These are phyloP conservation scores for Ascochyta koolunga DNA, from an alignment of 2,329 filamentous ascomycete genomes.

Conservation along the genomic window DNA sequence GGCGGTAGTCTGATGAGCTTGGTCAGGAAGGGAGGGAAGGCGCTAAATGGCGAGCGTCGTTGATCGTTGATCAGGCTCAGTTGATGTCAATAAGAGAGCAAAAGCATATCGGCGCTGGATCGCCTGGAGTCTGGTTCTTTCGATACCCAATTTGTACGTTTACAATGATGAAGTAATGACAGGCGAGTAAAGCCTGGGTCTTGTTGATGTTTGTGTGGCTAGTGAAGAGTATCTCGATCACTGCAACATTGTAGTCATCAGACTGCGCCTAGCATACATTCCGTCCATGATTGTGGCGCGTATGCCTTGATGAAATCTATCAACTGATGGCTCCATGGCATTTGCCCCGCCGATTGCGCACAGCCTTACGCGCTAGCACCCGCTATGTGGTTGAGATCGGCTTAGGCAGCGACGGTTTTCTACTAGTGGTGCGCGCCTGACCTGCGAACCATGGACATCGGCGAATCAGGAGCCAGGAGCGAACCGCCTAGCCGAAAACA, in stretches of 20 bases:
- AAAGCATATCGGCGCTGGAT: constrained; percentile 7
- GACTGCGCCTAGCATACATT: no score
- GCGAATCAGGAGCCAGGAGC: not conserved
- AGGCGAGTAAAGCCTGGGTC: no score
- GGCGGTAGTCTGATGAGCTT: constrained; percentile 33
- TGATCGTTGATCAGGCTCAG: not conserved
- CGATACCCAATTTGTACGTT: constrained; percentile 4
- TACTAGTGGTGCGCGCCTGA: constrained; percentile 14
- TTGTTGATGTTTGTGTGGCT: no score
- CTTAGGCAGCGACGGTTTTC: not conserved
- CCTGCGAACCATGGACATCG: constrained; percentile 1
- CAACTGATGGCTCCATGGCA: not conserved
- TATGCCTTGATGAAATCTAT: no score
- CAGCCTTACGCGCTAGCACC: constrained; percentile 11
- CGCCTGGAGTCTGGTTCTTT: constrained; percentile 11
- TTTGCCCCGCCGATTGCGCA: not conserved
- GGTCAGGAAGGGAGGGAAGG: constrained; percentile 20
- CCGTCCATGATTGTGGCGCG: no score
- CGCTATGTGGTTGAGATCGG: not conserved
- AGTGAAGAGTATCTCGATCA: no score
- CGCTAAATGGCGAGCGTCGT: constrained; percentile 15
- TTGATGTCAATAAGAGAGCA: not conserved
- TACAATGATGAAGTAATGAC: not conserved
- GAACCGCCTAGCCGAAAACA: constrained; percentile 1
- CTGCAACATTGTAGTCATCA: no score